Base-by-base conservation (phyloP, 176 grass and related monocot species). In the Musa beccarii region DNA sequence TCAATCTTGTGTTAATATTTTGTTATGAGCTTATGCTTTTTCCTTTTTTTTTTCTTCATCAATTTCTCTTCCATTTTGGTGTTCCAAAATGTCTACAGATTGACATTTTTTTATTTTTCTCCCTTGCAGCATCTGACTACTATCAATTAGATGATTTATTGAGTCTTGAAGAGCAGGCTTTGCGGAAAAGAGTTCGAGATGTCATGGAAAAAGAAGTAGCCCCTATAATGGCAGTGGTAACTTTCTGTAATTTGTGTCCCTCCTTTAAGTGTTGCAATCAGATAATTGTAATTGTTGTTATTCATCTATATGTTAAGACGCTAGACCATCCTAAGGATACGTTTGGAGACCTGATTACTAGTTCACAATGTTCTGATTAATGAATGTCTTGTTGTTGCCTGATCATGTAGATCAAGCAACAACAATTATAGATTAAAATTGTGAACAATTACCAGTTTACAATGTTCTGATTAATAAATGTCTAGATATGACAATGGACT, bases 81-180 rank as follows among this genome's bases (percentile, higher is more conserved):
- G 23, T 29, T 66, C 63, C 19, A 73, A 53, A 23, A 13, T 52
- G 23, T 51, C 0, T 63, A 51, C 59, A 64, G 17, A 22, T 21
- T 51, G 8, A 55, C 26, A 34, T 66, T 52, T 52, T 76, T 15
- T 3, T 0, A 19, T 52, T 22, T 49, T 22, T 85, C 0, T 78
- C 15, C 52, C 22, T 59, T 85, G 77, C 87, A 96, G 93, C 81
- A 69, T 96, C 87, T 9, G 93, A 96, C 74, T 96, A 96, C 79
- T 92, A 92, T 83, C 89, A 92, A 63, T 80, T 88, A 25, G 85
- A 96, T 90, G 93, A 96, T 86, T 82, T 96, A 54, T 83, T 96
- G 56, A 90, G 70, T 51, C 59, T 67, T 54, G 93, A 92, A 83
- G 87, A 92, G 53, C 86, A 76, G 74, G 73, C 34, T 17, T 75